Conservation (phyloP, 2,329 filamentous ascomycete species). For the Arthrobotrys sphaeroides region DNA sequence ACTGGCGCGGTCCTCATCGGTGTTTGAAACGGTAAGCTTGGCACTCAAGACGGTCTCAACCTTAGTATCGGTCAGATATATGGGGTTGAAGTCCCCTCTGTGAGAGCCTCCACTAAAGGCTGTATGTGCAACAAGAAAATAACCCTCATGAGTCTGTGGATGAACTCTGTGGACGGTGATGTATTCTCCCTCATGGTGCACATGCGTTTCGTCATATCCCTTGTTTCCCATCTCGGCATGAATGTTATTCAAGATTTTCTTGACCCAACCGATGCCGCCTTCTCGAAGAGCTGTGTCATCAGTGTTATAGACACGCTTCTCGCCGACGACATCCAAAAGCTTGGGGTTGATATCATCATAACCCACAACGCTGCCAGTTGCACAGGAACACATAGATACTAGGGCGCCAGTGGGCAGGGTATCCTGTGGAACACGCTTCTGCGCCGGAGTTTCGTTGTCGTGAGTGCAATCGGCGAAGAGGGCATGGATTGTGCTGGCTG, state of each 20-base stretch:
- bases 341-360: slow-evolving; percentile 97
- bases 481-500: slow-evolving; percentile 87
- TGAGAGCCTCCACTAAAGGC: slow-evolving; percentile 90
- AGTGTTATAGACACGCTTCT: slow-evolving; percentile 79
- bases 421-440: slow-evolving; percentile 92
- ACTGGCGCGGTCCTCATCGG: slow-evolving; percentile 72
- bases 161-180: slow-evolving; percentile 96
- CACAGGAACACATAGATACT: slow-evolving; percentile 94
- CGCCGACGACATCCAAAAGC: slow-evolving; percentile 90
- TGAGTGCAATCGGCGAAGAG: slow-evolving; percentile 99
- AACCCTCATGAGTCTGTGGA: slow-evolving; percentile 88
- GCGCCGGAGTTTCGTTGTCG: slow-evolving; percentile 94
- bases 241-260: slow-evolving; percentile 92
- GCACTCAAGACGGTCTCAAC: slow-evolving; percentile 88
- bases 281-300: slow-evolving; percentile 61
- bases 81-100: slow-evolving; percentile 80
- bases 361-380: slow-evolving; percentile 95
- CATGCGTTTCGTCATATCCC: slow-evolving; percentile 91
- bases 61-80: slow-evolving; percentile 82
- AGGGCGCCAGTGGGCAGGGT: slow-evolving; percentile 93
- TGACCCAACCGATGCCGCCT: slow-evolving; percentile 86
- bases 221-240: slow-evolving; percentile 96
- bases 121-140: slow-evolving; percentile 95
- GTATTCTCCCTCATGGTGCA: slow-evolving; percentile 95
- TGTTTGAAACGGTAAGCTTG: slow-evolving; percentile 88